Conservation (phyloP, 106 monocot genomes). For the Apostasia shenzhenica region DNA sequence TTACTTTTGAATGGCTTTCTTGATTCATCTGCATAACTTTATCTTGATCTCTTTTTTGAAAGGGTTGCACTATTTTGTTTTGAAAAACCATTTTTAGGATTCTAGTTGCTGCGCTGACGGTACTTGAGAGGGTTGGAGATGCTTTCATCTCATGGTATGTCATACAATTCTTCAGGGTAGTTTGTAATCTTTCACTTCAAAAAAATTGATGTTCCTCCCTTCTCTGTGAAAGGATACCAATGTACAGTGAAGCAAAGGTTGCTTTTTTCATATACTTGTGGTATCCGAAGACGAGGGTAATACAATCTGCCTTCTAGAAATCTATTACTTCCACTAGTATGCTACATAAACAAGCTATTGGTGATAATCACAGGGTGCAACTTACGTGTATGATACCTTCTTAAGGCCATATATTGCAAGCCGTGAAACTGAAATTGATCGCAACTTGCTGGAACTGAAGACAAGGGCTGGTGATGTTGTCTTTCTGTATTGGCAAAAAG, state of each 20-base stretch:
- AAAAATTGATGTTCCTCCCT: neutral
- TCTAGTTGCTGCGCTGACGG: slow-evolving; percentile 63
- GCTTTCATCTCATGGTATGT: slow-evolving; percentile 69
- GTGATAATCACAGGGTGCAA: slow-evolving; percentile 60
- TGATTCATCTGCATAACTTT: too few species aligned
- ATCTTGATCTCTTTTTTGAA: too few species aligned
- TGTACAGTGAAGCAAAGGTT: slow-evolving; percentile 90
- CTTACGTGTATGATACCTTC: slow-evolving; percentile 71
- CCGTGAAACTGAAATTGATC: slow-evolving; percentile 57
- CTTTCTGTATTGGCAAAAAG: slow-evolving; percentile 51
- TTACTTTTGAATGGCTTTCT: too few species aligned
- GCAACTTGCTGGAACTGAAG: slow-evolving; percentile 48
- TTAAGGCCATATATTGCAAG: slow-evolving; percentile 53
- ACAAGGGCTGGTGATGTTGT: slow-evolving; percentile 42
- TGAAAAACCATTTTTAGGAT: slow-evolving; percentile 37
- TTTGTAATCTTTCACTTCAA: neutral
- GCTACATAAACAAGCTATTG: neutral
- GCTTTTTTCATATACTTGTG: slow-evolving; percentile 83
- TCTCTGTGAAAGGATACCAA: slow-evolving; percentile 60
- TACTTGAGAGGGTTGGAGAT: slow-evolving; percentile 79
- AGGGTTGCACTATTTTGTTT: too few species aligned
- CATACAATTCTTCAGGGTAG: neutral
- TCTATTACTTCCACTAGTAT: neutral
- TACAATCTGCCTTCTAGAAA: too few species aligned
- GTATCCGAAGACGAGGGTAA: slow-evolving; percentile 90